A percentile compares a stretch with the other conserved stretches of the same genome.
Evolutionary conservation across 306 rosid species (phyloP).

Genomic region (Acacia acuminata): DNA sequence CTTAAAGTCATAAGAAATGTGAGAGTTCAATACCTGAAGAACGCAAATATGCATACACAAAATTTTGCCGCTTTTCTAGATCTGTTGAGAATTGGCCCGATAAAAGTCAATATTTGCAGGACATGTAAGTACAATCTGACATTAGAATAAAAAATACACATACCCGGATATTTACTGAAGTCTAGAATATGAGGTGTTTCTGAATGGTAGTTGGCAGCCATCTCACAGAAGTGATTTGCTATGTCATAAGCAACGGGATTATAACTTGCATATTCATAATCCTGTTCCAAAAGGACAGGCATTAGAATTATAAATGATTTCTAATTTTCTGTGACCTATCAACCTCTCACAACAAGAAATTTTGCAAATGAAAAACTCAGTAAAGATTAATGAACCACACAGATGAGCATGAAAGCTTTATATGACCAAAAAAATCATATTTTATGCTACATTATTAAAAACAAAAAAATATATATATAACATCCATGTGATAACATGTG

Average conservation of each 20-base stretch:
- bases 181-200: slow-evolving; percentile 76
- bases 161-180: slow-evolving; percentile 79
- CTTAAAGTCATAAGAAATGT: slow-evolving; percentile 4
- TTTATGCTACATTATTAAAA: neutral
- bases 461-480: neutral
- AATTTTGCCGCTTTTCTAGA: slow-evolving; percentile 63
- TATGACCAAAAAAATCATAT: neutral
- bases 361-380: neutral
- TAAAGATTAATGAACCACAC: neutral
- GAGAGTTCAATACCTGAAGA: slow-evolving; percentile 54
- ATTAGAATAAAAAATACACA: slow-evolving; percentile 14
- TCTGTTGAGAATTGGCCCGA: slow-evolving; percentile 41
- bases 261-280: slow-evolving; percentile 82
- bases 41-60: slow-evolving; percentile 55
- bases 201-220: slow-evolving; percentile 85
- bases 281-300: slow-evolving; percentile 47
- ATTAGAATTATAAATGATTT: slow-evolving; percentile 15
- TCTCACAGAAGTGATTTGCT: slow-evolving; percentile 95
- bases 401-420: slow-evolving; percentile 9
- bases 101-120: slow-evolving; percentile 6
- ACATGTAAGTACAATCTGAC: slow-evolving; percentile 9
- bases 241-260: slow-evolving; percentile 85
- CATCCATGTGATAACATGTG: neutral
- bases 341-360: neutral
- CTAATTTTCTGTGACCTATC: neutral